These are phyloP conservation scores for Leucaena leucocephala DNA, from an alignment of 306 rosid species.

Conservation along the genomic window DNA sequence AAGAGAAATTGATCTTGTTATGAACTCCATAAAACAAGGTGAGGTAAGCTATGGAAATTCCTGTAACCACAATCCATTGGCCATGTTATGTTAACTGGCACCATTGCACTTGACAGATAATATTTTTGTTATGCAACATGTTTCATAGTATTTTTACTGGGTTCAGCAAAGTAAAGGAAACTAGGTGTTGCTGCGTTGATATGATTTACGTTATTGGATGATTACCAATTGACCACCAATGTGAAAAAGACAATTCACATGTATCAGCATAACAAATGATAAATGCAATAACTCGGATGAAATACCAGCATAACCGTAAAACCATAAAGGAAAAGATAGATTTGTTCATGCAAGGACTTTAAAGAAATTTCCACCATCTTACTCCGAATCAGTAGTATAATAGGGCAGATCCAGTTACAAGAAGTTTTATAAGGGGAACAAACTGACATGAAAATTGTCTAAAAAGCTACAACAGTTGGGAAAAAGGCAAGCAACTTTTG, in stretches of 20 bases:
- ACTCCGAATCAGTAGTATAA: not conserved
- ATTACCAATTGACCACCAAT: not conserved
- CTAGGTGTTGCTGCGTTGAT: not conserved
- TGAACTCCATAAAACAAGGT: conserved; percentile 1
- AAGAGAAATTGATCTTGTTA: conserved; percentile 26
- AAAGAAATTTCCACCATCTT: not conserved
- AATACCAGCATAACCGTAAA: not conserved
- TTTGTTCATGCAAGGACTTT: not conserved
- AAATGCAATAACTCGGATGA: not conserved
- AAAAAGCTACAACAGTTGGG: not conserved
- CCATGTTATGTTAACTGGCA: conserved; percentile 31
- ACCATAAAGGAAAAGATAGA: not conserved
- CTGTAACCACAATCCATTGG: conserved; percentile 48
- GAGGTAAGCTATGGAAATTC: conserved; percentile 81
- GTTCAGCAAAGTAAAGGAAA: not conserved
- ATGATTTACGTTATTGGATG: not conserved
- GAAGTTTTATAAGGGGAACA: not conserved
- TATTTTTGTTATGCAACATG: not conserved
- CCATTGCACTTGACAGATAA: not conserved
- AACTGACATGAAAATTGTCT: not conserved
- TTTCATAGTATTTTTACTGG: conserved; percentile 15
- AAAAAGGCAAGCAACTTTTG: conserved; percentile 19
- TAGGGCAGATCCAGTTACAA: conserved; percentile 6
- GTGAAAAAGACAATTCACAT: conserved; percentile 16
- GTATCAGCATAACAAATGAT: conserved; percentile 3